Conservation (phyloP, 2,329 filamentous ascomycete genomes). For the Teratosphaeria destructans region DNA sequence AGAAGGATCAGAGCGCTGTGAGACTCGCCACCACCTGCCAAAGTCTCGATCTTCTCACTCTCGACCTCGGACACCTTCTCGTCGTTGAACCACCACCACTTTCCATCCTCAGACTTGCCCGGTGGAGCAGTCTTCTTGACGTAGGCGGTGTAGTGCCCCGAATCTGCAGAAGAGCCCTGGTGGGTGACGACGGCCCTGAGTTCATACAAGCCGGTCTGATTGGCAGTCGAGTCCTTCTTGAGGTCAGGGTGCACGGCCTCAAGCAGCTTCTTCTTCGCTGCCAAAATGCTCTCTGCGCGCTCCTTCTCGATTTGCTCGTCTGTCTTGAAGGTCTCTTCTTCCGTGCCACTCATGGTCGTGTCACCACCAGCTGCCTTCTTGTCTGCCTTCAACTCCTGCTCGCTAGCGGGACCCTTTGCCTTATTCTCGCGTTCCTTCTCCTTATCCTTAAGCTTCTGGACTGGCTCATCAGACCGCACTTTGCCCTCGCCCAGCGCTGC, state of each 20-base stretch:
- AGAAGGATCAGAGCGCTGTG: constrained; percentile 74
- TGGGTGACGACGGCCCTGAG: constrained; percentile 90
- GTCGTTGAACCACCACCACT: constrained; percentile 99
- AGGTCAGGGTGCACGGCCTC: constrained; percentile 66
- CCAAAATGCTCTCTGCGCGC: constrained; percentile 60
- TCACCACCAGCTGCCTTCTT: constrained; percentile 48
- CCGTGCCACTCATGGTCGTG: constrained; percentile 62
- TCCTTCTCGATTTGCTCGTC: constrained; percentile 89
- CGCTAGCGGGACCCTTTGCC: constrained; percentile 21
- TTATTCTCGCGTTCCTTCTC: constrained; percentile 38
- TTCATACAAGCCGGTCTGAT: constrained; percentile 92
- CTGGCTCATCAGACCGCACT: constrained; percentile 48
- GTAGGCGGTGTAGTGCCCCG: constrained; percentile 95
- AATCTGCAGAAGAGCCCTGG: constrained; percentile 92
- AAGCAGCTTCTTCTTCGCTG: constrained; percentile 80
- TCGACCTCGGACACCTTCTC: constrained; percentile 92
- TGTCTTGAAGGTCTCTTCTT: constrained; percentile 79
- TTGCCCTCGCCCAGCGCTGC: constrained; percentile 21
- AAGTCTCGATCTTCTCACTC: constrained; percentile 77
- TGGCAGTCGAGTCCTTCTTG: constrained; percentile 67
- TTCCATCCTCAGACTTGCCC: constrained; percentile 80
- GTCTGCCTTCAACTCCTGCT: constrained; percentile 37
- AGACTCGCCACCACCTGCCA: constrained; percentile 74
- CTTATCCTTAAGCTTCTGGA: constrained; percentile 81
- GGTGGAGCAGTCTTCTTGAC: constrained; percentile 82